Evolutionary conservation across 2,329 filamentous ascomycete species (phyloP).

Genomic region (Chlorencoelia australis): DNA sequence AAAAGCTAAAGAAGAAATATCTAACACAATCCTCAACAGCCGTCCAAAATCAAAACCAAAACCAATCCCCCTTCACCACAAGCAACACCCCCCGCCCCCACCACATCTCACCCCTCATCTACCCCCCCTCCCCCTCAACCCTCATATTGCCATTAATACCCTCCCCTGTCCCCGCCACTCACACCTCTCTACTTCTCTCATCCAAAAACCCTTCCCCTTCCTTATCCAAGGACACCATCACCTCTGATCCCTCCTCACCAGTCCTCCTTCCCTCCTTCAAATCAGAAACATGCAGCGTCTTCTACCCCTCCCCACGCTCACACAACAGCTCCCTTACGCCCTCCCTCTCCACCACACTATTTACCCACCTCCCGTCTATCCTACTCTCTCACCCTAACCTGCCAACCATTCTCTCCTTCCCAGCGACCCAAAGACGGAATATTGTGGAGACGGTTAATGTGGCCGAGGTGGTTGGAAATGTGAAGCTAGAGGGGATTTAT

Average conservation of each 20-base stretch:
- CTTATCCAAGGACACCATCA: too few species aligned
- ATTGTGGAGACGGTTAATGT: background rate
- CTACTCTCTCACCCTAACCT: conserved; percentile 1
- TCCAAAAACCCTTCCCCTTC: too few species aligned
- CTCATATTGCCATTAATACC: too few species aligned
- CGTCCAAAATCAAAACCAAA: background rate
- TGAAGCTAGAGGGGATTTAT: conserved; percentile 2
- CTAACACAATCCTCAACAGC: background rate
- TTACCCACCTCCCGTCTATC: conserved; percentile 1
- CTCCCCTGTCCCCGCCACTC: too few species aligned
- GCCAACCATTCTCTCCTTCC: background rate
- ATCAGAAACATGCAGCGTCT: too few species aligned
- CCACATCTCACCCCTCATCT: conserved; percentile 1
- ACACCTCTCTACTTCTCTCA: too few species aligned
- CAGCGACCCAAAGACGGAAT: background rate
- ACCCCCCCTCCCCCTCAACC: conserved; percentile 1
- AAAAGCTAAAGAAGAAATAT: background rate
- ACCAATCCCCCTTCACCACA: background rate
- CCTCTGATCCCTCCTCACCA: too few species aligned
- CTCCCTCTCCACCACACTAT: background rate
- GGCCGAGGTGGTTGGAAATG: conserved; percentile 2
- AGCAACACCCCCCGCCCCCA: background rate
- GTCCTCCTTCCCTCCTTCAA: too few species aligned
- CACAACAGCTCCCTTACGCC: too few species aligned
- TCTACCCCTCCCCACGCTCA: too few species aligned